Evolutionary conservation across 208 protist genomes (phyloP), one percentile per base, ranked within the genome.

Genomic region (Lotmaria passim): DNA sequence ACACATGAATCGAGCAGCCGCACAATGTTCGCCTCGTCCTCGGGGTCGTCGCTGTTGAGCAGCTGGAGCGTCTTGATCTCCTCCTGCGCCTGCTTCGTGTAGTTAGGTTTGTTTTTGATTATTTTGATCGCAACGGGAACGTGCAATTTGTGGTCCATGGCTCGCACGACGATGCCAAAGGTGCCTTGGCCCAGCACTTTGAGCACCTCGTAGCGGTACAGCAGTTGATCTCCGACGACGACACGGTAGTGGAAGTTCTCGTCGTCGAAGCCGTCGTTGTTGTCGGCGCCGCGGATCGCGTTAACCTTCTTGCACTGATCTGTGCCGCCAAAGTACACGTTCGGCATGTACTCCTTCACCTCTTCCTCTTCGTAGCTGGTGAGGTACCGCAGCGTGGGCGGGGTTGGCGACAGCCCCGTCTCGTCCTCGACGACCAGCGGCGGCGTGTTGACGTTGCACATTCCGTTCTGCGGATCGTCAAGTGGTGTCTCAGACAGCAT

Each of bases 201-300:
- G n/a, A 94, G 52, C 24, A 98, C 75, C 67, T 98, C 93, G 56
- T 93, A 97, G 38, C 91, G 82, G 68, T 98, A 99, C 0, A 76
- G 75, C 28, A 99, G 81, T 73, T 99, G 98, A 73, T 99, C 97
- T 59, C 95, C 83, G 17, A 91, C 36, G 11, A 87, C 71, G 34
- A 98, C 75, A 34, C 82, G 78, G 75, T 99, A 99, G 69, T 98
- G 94, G 56, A 94, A 94, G 17, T 87, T 70, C 7, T 98, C 91
- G 64, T 98, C 97, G 76, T 99, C 97, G 70, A 90, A 99, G n/a
- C 96, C 95, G 66, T 87, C 67, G 69, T 98, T 98, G 50, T 65
- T 60, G 15, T 73, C 66, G 15, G 69, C 19, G 17, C 79, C 81
- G 7, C 69, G 55, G 15, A 76, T 69, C n/a, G 73, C 88, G 23